These are phyloP conservation scores for Nicotiana otophora DNA, from an alignment of 257 asterid genomes.

Conservation along the genomic window DNA sequence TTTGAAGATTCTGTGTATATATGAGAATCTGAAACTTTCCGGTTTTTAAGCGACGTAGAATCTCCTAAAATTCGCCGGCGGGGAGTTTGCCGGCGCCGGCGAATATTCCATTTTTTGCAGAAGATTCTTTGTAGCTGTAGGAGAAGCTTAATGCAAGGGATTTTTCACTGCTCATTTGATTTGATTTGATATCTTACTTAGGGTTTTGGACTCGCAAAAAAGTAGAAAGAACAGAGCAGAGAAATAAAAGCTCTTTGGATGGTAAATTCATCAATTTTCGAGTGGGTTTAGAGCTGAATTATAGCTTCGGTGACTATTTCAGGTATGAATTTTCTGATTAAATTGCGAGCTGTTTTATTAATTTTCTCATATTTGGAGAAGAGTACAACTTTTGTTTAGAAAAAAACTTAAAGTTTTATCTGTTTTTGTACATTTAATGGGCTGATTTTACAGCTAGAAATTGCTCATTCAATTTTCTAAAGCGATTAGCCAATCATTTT, in stretches of 20 bases:
- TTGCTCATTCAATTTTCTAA: neutral
- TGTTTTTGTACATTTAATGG: neutral
- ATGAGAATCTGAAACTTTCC: conserved; percentile 20
- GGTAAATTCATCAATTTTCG: neutral
- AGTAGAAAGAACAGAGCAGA: neutral
- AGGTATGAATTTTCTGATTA: conserved; percentile 2
- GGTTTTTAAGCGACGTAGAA: neutral
- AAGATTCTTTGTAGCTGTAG: neutral
- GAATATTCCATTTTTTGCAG: neutral
- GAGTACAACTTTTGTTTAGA: neutral
- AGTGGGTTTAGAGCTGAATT: neutral
- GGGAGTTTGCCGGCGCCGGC: neutral
- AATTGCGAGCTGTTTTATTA: neutral
- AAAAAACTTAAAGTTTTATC: no score
- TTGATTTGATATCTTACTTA: neutral
- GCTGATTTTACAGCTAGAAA: neutral
- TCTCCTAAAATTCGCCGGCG: conserved; percentile 8
- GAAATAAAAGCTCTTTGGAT: neutral
- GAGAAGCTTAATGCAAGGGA: neutral
- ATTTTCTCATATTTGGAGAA: neutral
- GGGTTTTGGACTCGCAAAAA: neutral
- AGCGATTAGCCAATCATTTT: neutral
- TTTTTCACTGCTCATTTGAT: neutral
- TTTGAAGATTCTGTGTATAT: neutral
- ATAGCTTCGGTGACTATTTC: neutral